Percentiles rank a stretch among this genome's conserved stretches.
These are phyloP conservation scores for Neofusicoccum parvum DNA, from an alignment of 2,329 filamentous ascomycete species.

Conservation along the genomic window DNA sequence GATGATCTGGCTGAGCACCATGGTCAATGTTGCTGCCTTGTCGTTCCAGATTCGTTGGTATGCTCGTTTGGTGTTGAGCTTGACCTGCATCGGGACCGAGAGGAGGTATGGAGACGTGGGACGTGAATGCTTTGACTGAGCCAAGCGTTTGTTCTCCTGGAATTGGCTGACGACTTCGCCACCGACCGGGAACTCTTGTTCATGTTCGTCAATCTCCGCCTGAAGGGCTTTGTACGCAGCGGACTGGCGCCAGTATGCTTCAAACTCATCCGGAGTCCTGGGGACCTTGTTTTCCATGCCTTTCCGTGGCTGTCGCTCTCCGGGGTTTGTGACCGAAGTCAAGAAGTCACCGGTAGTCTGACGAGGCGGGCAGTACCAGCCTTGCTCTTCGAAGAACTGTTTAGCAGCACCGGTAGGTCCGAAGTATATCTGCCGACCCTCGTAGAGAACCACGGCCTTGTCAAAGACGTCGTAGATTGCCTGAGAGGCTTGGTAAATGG, in stretches of 20 bases:
- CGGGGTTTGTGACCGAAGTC: slow-evolving; percentile 65
- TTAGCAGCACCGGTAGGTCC: slow-evolving; percentile 64
- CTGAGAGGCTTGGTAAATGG: slow-evolving; percentile 58
- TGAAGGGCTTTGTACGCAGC: slow-evolving; percentile 46
- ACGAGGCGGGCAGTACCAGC: slow-evolving; percentile 67
- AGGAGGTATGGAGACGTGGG: slow-evolving; percentile 62
- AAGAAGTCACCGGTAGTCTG: slow-evolving; percentile 76
- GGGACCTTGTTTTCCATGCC: slow-evolving; percentile 50
- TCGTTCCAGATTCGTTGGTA: slow-evolving; percentile 39
- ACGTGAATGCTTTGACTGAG: slow-evolving; percentile 57
- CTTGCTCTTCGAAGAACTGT: slow-evolving; percentile 67
- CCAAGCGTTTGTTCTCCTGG: slow-evolving; percentile 46
- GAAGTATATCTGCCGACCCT: slow-evolving; percentile 77
- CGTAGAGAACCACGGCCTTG: slow-evolving; percentile 73
- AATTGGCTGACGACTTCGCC: slow-evolving; percentile 29
- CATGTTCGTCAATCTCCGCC: slow-evolving; percentile 55
- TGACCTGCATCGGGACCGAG: slow-evolving; percentile 51
- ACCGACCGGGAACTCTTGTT: slow-evolving; percentile 48
- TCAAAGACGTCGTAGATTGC: slow-evolving; percentile 67
- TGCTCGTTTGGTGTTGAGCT: slow-evolving; percentile 33
- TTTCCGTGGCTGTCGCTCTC: slow-evolving; percentile 44
- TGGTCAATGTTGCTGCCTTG: slow-evolving; percentile 34
- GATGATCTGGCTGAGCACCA: slow-evolving; percentile 52
- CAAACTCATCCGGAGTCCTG: slow-evolving; percentile 53
- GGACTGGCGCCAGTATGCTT: slow-evolving; percentile 55